These are phyloP conservation scores for Aspergillus cavernicola DNA, from an alignment of 495 filamentous ascomycete genomes.

Conservation along the genomic window DNA sequence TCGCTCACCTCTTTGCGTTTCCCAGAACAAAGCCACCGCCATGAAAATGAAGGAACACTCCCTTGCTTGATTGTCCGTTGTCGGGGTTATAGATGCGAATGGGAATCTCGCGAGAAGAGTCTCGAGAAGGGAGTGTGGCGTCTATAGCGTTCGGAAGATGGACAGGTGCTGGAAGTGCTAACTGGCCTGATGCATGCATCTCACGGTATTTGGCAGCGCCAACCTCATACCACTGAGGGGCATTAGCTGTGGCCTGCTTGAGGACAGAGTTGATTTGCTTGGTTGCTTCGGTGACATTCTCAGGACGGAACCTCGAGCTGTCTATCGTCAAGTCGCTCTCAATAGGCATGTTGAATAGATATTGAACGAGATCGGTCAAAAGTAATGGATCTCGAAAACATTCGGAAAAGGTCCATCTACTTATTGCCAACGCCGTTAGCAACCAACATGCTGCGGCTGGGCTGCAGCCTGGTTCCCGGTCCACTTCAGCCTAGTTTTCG, in stretches of 20 bases:
- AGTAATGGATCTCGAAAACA: too few species aligned
- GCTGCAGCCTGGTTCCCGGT: too few species aligned
- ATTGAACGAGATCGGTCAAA: too few species aligned
- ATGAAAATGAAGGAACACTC: conserved; percentile 42
- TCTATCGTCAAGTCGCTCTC: conserved; percentile 16
- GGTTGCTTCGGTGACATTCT: conserved; percentile 14
- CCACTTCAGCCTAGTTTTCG: too few species aligned
- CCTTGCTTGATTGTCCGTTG: conserved; percentile 35
- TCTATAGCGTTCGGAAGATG: conserved; percentile 33
- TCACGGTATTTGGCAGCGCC: conserved; percentile 35
- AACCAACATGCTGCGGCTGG: too few species aligned
- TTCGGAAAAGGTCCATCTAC: too few species aligned
- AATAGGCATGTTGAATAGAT: conserved; percentile 16
- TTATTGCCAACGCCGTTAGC: too few species aligned
- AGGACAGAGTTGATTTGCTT: conserved; percentile 11
- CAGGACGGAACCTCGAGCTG: conserved; percentile 12
- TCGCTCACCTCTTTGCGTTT: conserved; percentile 16
- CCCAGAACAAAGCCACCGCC: conserved; percentile 49
- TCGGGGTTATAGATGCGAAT: conserved; percentile 46
- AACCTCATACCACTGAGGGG: conserved; percentile 20
- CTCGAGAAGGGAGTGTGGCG: conserved; percentile 43
- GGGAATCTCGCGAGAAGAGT: conserved; percentile 42
- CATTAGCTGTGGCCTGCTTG: conserved; percentile 8
- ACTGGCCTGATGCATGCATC: conserved; percentile 42
- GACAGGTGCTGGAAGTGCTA: conserved; percentile 36